phyloP scores from a whole-genome alignment of 2,329 filamentous ascomycete species.

The Pseudogymnoascus destructans region DNA sequence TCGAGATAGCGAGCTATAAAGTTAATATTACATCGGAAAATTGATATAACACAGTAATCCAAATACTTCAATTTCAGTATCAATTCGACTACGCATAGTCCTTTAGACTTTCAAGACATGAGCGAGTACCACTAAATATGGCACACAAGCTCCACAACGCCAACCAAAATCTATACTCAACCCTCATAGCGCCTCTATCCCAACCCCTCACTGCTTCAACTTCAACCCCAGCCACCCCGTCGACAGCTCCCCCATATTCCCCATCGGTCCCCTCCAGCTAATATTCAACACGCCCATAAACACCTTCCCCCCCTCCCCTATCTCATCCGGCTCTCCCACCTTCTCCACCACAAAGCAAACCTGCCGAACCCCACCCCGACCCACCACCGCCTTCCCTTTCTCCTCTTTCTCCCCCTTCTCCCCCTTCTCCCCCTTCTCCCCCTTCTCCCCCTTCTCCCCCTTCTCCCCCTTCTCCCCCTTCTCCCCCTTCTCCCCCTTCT shows the following conservation, averaged over 20 bases:
- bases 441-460: slow-evolving; percentile 32
- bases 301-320: slow-evolving; percentile 36
- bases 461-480: slow-evolving; percentile 32
- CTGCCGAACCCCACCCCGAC: slow-evolving; percentile 52
- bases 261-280: slow-evolving; percentile 82
- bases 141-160: not conserved
- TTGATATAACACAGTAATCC: not conserved
- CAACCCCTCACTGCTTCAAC: slow-evolving; percentile 12
- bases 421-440: slow-evolving; percentile 32
- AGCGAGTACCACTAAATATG: not conserved
- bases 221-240: slow-evolving; percentile 66
- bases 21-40: not conserved
- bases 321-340: slow-evolving; percentile 23
- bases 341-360: slow-evolving; percentile 47
- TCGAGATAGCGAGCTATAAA: not conserved
- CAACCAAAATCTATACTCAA: not conserved
- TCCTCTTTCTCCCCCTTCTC: slow-evolving; percentile 32
- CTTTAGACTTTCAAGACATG: not conserved
- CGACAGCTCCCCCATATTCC: slow-evolving; percentile 72
- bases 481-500: no score
- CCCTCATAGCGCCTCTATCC: not conserved
- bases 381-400: slow-evolving; percentile 45
- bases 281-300: slow-evolving; percentile 72
- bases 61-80: not conserved
- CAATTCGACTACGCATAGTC: not conserved